Evolutionary conservation across 116 monocot species (phyloP).

Genomic region (Trichopus zeylanicus): DNA sequence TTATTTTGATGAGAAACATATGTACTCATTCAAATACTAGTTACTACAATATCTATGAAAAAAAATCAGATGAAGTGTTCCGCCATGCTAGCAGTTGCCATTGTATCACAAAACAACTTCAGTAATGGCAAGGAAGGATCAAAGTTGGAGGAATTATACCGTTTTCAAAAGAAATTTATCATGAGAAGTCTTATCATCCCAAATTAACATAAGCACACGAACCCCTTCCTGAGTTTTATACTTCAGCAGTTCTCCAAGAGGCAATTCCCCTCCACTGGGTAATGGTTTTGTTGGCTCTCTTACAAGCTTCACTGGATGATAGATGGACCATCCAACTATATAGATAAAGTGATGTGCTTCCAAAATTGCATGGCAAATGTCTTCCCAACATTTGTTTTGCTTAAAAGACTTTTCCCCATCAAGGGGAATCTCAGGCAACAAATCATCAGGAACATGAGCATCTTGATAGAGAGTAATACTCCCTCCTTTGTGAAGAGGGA

Average conservation of each 20-base stretch:
- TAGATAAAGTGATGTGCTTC: constrained; percentile 74
- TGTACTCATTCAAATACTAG: no score
- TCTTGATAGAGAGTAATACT: constrained; percentile 67
- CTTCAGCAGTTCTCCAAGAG: constrained; percentile 62
- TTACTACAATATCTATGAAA: no score
- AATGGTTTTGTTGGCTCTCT: constrained; percentile 40
- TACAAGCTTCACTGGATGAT: constrained; percentile 48
- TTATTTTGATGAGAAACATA: no score
- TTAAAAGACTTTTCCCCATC: constrained; percentile 39
- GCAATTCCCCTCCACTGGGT: constrained; percentile 41
- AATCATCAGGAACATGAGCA: constrained; percentile 54
- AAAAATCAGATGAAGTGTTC: no score
- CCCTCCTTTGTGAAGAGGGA: constrained; percentile 50
- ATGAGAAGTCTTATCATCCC: constrained; percentile 80
- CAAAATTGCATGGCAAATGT: constrained; percentile 56
- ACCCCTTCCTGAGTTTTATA: constrained; percentile 65
- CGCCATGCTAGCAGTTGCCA: no score
- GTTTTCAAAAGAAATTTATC: constrained; percentile 66
- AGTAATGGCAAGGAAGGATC: background rate
- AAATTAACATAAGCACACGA: constrained; percentile 63
- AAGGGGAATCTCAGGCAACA: constrained; percentile 33
- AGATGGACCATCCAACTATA: constrained; percentile 66
- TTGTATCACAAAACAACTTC: no score
- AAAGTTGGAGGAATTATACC: constrained; percentile 17
- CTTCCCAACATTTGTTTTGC: constrained; percentile 70